Evolutionary conservation across 1,284 basidiomycete species (phyloP).

Genomic region (Boletus putidus): DNA sequence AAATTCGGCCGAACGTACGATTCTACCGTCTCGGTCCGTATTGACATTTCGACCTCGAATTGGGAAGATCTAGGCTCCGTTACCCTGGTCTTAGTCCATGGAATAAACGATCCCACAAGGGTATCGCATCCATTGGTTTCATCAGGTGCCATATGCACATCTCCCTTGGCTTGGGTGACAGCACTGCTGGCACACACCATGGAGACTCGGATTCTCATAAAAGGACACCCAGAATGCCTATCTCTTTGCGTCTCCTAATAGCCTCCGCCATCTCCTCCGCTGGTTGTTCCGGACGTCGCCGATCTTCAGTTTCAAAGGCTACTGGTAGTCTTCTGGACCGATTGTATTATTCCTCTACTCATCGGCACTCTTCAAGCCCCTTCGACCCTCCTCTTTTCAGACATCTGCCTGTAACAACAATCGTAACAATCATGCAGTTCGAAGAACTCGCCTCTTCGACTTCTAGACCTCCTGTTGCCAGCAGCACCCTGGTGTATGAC

Average conservation of each 20-base stretch:
- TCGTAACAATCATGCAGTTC: constrained; percentile 13
- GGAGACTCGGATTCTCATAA: constrained; percentile 1
- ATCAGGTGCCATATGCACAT: neutral
- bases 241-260: neutral
- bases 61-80: neutral
- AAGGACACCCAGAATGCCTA: neutral
- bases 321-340: neutral
- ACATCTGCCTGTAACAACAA: neutral
- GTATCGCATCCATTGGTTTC: neutral
- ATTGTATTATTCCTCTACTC: neutral
- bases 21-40: neutral
- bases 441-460: neutral
- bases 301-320: constrained; percentile 2
- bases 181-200: neutral
- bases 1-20: too few relatives aligned
- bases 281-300: neutral
- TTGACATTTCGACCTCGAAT: neutral
- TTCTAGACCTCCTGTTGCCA: neutral
- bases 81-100: neutral
- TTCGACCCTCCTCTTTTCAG: neutral
- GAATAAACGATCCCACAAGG: neutral
- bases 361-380: neutral
- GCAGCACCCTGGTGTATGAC: constrained; percentile 38
- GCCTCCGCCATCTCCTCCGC: neutral
- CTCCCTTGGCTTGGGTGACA: neutral